Percentiles rank a stretch among this genome's conserved stretches.
These are phyloP conservation scores for Lodderomyces beijingensis DNA, from an alignment of 1,139 yeast genomes.

Conservation along the genomic window DNA sequence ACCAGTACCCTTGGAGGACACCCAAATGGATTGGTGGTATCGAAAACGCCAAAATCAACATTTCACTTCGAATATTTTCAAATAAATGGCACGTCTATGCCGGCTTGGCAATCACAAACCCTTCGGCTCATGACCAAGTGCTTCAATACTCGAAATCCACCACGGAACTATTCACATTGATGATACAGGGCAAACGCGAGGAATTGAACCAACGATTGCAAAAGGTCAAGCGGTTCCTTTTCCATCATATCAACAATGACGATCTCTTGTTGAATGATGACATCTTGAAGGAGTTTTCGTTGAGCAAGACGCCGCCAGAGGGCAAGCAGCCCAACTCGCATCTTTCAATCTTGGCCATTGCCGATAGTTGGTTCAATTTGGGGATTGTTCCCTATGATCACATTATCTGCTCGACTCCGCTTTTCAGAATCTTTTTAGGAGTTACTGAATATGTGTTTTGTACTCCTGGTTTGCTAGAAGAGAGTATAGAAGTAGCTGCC, in stretches of 20 bases:
- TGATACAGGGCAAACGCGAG: constrained; percentile 64
- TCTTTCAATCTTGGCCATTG: constrained; percentile 80
- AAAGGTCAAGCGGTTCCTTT: constrained; percentile 70
- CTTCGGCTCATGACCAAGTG: constrained; percentile 88
- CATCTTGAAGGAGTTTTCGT: constrained; percentile 71
- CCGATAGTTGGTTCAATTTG: constrained; percentile 85
- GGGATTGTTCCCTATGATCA: constrained; percentile 93
- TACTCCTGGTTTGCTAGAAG: constrained; percentile 75
- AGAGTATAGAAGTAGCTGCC: constrained; percentile 70
- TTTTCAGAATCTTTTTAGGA: constrained; percentile 85
- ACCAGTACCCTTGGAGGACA: constrained; percentile 91
- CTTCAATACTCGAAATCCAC: constrained; percentile 84
- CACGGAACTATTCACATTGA: constrained; percentile 75
- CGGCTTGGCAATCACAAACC: constrained; percentile 92
- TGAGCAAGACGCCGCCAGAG: constrained; percentile 71
- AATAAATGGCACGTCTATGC: constrained; percentile 99
- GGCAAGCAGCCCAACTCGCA: constrained; percentile 82
- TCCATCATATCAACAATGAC: constrained; percentile 54
- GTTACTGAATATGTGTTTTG: constrained; percentile 90
- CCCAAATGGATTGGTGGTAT: constrained; percentile 88
- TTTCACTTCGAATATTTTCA: constrained; percentile 81
- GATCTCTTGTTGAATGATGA: constrained; percentile 73
- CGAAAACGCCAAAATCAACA: constrained; percentile 93
- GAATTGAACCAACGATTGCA: constrained; percentile 56
- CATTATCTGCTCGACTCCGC: constrained; percentile 92